Percentiles rank a stretch among this genome's conserved stretches.
Conservation (phyloP, 2,329 filamentous ascomycete genomes). For the Pseudocercospora crystallina region DNA sequence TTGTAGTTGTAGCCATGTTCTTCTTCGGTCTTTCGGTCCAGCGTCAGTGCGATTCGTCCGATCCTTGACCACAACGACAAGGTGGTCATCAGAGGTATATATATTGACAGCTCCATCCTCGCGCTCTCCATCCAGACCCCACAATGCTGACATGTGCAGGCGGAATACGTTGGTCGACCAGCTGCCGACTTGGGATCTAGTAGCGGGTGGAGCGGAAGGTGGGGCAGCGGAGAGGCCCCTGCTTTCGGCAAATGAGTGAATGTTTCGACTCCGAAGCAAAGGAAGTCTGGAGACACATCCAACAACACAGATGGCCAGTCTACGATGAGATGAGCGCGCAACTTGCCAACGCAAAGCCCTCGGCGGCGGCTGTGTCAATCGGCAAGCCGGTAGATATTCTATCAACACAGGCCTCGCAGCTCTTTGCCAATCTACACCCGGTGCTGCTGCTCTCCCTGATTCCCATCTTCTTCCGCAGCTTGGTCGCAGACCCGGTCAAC, state of each 20-base stretch:
- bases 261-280: too few relatives aligned
- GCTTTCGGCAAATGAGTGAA: neutral
- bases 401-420: slow-evolving; percentile 26
- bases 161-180: too few relatives aligned
- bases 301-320: too few relatives aligned
- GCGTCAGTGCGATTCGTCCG: too few relatives aligned
- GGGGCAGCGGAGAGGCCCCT: neutral
- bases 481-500: slow-evolving; percentile 69
- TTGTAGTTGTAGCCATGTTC: neutral
- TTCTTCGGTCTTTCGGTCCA: neutral
- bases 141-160: neutral
- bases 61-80: too few relatives aligned
- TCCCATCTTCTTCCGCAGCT: slow-evolving; percentile 60
- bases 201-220: neutral
- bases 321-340: too few relatives aligned
- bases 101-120: too few relatives aligned
- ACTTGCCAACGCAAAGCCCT: slow-evolving; percentile 13
- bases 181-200: neutral
- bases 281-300: too few relatives aligned
- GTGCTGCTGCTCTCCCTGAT: slow-evolving; percentile 65
- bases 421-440: slow-evolving; percentile 67
- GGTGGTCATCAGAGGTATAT: too few relatives aligned
- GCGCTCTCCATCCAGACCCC: neutral
- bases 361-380: slow-evolving; percentile 12
- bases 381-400: slow-evolving; percentile 34